Evolutionary conservation across 192 early-diverging fungal species (phyloP).

Genomic region (Funneliformis geosporum): DNA sequence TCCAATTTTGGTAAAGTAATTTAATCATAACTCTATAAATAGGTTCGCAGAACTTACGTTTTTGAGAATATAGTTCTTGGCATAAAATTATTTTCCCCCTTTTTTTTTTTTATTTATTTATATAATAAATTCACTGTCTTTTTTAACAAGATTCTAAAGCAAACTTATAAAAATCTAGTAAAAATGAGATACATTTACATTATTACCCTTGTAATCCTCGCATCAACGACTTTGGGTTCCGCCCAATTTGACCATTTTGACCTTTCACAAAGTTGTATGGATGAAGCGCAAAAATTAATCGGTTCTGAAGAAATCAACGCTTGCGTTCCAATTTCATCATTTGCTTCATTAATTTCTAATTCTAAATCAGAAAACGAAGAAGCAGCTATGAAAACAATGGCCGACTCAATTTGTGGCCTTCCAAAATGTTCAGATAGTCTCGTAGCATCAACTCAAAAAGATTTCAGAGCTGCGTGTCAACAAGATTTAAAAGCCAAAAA

Average conservation of each 20-base stretch:
- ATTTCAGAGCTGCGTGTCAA: background rate
- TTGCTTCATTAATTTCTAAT: background rate
- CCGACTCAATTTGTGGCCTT: background rate
- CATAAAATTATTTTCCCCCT: too few relatives aligned
- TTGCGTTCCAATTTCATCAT: background rate
- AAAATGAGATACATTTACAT: background rate
- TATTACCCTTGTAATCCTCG: background rate
- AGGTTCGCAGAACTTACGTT: too few relatives aligned
- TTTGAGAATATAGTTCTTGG: too few relatives aligned
- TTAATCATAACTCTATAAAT: too few relatives aligned
- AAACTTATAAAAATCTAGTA: too few relatives aligned
- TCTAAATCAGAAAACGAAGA: background rate
- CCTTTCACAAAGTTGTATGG: background rate
- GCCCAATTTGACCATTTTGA: background rate
- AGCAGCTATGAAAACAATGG: background rate
- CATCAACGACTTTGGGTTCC: background rate
- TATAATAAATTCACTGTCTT: too few relatives aligned
- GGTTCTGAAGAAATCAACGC: background rate
- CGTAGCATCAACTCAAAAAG: background rate
- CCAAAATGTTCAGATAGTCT: constrained; percentile 2
- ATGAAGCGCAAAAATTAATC: background rate
- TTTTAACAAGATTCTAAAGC: too few relatives aligned
- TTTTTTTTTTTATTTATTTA: too few relatives aligned
- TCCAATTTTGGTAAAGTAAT: too few relatives aligned
- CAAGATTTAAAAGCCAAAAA: background rate